phyloP scores from a whole-genome alignment of 805 yeast genomes.

The Yarrowia divulgata region DNA sequence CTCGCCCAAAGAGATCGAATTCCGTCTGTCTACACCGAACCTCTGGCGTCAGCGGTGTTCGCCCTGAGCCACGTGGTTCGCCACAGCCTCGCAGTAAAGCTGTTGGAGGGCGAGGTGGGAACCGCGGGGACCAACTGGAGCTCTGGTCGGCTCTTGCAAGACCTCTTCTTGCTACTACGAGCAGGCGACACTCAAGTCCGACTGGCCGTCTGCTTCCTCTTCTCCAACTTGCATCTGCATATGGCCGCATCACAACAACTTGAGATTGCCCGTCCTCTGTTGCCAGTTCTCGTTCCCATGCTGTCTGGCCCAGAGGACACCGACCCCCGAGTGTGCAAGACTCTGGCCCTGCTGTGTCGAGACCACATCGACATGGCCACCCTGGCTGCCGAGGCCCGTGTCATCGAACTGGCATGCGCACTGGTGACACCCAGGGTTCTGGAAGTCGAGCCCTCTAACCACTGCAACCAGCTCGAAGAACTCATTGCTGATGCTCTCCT shows the following conservation, averaged over 20 bases:
- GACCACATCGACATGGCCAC: slow-evolving; percentile 48
- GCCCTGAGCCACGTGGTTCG: slow-evolving; percentile 45
- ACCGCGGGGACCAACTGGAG: slow-evolving; percentile 34
- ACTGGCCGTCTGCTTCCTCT: slow-evolving; percentile 45
- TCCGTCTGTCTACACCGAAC: slow-evolving; percentile 15
- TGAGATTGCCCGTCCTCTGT: slow-evolving; percentile 43
- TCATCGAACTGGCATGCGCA: slow-evolving; percentile 46
- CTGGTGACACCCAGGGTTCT: slow-evolving; percentile 39
- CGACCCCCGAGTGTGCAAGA: slow-evolving; percentile 44
- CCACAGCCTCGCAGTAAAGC: slow-evolving; percentile 37
- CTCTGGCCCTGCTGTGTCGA: slow-evolving; percentile 48
- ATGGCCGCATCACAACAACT: slow-evolving; percentile 41
- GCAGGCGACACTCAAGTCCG: slow-evolving; percentile 43
- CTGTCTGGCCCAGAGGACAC: slow-evolving; percentile 44
- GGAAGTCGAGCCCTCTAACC: slow-evolving; percentile 41
- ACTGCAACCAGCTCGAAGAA: slow-evolving; percentile 44
- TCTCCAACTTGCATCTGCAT: slow-evolving; percentile 44
- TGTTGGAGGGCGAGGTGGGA: slow-evolving; percentile 37
- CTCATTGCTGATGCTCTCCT: slow-evolving; percentile 47
- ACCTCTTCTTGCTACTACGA: slow-evolving; percentile 42
- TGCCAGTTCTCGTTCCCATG: slow-evolving; percentile 50
- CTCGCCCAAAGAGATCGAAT: slow-evolving; percentile 29
- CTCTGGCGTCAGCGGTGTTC: slow-evolving; percentile 43
- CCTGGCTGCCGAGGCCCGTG: slow-evolving; percentile 50
- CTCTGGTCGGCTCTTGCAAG: slow-evolving; percentile 41